Evolutionary conservation across 768 basidiomycete genomes (phyloP).

Genomic region (Leccinum variicolor): DNA sequence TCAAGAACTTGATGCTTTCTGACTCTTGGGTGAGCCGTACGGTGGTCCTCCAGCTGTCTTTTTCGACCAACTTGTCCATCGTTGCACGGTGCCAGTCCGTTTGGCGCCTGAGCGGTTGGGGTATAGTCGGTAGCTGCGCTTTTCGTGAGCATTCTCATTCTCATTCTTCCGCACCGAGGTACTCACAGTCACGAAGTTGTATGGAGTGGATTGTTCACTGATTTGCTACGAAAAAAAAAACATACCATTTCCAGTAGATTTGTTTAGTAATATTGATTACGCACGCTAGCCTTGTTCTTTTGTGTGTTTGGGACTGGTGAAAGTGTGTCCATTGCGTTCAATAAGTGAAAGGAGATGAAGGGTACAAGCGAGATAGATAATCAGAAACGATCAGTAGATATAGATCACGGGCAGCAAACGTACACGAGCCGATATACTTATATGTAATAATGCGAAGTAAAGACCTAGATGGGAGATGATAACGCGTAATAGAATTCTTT

Average conservation of each 20-base stretch:
- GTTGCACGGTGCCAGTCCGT: neutral
- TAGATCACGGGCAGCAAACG: neutral
- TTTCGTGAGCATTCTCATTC: neutral
- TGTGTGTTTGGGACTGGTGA: neutral
- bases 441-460: neutral
- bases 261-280: neutral
- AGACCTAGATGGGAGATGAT: neutral
- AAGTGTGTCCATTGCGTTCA: neutral
- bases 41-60: neutral
- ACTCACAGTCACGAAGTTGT: neutral
- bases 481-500: neutral
- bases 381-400: neutral
- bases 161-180: neutral
- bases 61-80: neutral
- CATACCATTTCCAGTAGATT: neutral
- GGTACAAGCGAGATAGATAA: neutral
- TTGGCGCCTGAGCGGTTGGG: neutral
- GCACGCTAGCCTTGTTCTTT: neutral
- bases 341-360: too few species aligned
- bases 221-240: neutral
- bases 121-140: neutral
- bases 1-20: neutral
- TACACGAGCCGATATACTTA: neutral
- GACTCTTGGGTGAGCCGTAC: neutral
- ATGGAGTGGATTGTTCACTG: neutral